A percentile compares a stretch with the other conserved stretches of the same genome.
Conservation (phyloP, 208 protist genomes). For the Leptomonas pyrrhocoris region DNA sequence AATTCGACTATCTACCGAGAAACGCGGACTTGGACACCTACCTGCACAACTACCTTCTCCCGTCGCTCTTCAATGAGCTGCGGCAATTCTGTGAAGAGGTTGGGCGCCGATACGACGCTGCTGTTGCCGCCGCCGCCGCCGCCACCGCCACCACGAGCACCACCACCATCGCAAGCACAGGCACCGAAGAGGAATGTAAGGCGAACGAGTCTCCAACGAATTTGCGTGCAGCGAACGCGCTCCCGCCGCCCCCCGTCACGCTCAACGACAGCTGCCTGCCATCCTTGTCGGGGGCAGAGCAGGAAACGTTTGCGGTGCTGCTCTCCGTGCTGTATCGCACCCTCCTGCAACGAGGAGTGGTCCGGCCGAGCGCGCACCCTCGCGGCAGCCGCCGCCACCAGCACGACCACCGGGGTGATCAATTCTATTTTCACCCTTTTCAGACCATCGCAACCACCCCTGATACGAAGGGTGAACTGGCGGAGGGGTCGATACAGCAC, state of each 20-base stretch:
- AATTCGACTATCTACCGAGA: too few species aligned
- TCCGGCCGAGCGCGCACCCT: background rate
- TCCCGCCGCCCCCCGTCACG: background rate
- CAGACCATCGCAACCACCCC: background rate
- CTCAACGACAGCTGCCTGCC: background rate
- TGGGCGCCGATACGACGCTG: constrained; percentile 13
- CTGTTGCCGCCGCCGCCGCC: background rate
- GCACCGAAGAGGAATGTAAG: too few species aligned
- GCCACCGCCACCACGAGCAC: background rate
- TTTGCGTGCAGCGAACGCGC: background rate
- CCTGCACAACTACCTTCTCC: constrained; percentile 2
- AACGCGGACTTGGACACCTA: background rate
- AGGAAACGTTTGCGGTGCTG: constrained; percentile 4
- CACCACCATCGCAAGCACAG: too few species aligned
- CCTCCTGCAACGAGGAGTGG: background rate
- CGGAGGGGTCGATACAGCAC: background rate
- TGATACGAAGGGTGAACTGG: background rate
- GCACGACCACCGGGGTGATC: background rate
- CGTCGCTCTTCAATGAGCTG: background rate
- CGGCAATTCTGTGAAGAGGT: background rate
- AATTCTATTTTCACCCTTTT: background rate
- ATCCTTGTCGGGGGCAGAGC: background rate
- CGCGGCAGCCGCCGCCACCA: too few species aligned
- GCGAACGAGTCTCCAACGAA: too few species aligned
- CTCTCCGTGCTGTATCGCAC: constrained; percentile 8